phyloP scores from a whole-genome alignment of 2,329 filamentous ascomycete species.

The Drechslerella stenobrocha region DNA sequence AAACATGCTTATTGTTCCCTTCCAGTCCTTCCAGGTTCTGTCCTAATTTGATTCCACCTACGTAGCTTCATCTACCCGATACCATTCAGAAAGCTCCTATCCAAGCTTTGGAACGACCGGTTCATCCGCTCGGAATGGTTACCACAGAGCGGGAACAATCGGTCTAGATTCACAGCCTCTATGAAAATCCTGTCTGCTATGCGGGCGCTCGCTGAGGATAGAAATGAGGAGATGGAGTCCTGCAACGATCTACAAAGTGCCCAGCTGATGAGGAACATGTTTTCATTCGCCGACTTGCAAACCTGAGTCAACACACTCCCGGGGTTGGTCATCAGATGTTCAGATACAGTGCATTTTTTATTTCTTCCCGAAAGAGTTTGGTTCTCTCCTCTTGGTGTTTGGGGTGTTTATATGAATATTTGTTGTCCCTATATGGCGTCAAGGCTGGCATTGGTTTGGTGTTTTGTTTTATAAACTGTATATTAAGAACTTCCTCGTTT shows the following conservation, averaged over 20 bases:
- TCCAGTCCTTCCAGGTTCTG: background rate
- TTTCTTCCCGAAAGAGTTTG: too few relatives aligned
- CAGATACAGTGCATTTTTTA: too few relatives aligned
- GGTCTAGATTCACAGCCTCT: background rate
- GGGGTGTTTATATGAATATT: too few relatives aligned
- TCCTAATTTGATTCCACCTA: conserved; percentile 21
- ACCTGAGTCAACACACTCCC: conserved; percentile 1
- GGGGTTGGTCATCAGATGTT: background rate
- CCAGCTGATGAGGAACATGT: conserved; percentile 43
- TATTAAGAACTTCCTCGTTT: too few relatives aligned
- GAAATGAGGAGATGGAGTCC: conserved; percentile 35
- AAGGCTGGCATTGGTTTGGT: too few relatives aligned
- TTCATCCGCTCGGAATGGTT: conserved; percentile 85
- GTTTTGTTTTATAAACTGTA: too few relatives aligned
- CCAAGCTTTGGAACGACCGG: conserved; percentile 71
- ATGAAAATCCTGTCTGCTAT: conserved; percentile 32
- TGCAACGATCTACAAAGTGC: conserved; percentile 31
- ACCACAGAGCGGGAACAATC: conserved; percentile 61
- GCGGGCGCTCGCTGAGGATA: conserved; percentile 31
- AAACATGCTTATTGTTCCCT: conserved; percentile 60
- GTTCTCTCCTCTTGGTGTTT: too few relatives aligned
- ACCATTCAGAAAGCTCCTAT: conserved; percentile 73
- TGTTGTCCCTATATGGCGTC: too few relatives aligned
- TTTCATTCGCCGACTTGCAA: conserved; percentile 41
- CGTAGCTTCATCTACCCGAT: conserved; percentile 81